Evolutionary conservation across 164 flowering plant genomes (phyloP).

Genomic region (Warburgia ugandensis): DNA sequence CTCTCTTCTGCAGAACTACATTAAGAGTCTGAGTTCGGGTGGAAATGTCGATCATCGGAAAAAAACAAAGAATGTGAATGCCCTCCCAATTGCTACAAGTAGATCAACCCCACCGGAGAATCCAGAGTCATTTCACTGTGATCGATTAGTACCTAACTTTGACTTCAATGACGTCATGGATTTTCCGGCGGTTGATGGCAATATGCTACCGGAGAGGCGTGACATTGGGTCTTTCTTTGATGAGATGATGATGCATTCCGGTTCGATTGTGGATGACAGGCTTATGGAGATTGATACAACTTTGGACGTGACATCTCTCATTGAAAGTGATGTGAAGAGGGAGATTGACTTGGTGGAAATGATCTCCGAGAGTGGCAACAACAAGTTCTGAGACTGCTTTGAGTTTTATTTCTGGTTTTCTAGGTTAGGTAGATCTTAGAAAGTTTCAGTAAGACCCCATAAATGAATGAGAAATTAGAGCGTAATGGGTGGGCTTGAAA

Average conservation of each 20-base stretch:
- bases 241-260: conserved; percentile 18
- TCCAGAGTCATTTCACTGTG: no score
- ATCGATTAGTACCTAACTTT: conserved; percentile 23
- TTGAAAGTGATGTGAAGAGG: conserved; percentile 34
- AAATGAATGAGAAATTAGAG: no score
- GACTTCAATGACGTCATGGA: conserved; percentile 33
- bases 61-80: background rate
- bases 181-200: no score
- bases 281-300: conserved; percentile 13
- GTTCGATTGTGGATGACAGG: no score
- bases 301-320: conserved; percentile 12
- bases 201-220: no score
- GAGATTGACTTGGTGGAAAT: conserved; percentile 59
- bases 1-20: conserved; percentile 13
- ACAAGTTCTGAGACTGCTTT: no score
- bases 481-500: no score
- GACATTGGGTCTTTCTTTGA: conserved; percentile 32
- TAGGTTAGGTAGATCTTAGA: no score
- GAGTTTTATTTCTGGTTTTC: no score
- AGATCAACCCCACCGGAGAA: no score
- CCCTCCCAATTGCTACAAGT: no score
- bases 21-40: conserved; percentile 19
- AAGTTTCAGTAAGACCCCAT: no score
- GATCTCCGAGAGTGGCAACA: conserved; percentile 38
- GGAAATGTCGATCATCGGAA: background rate